Evolutionary conservation across 306 rosid species (phyloP).

Genomic region (Hylodesmum podocarpum): DNA sequence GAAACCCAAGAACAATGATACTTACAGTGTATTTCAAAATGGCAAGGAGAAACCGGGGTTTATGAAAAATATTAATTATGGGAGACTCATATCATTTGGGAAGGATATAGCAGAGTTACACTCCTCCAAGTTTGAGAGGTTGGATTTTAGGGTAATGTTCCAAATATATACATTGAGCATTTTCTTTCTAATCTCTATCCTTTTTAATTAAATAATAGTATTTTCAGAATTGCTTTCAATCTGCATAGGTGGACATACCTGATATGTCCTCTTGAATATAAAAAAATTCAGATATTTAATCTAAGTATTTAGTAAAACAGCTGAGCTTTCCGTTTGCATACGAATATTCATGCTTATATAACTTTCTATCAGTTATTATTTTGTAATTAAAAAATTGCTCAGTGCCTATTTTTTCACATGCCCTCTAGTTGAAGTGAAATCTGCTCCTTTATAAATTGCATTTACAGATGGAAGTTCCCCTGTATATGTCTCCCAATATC

Average conservation of each 20-base stretch:
- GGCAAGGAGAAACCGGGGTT: conserved; percentile 13
- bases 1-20: conserved; percentile 56
- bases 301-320: neutral
- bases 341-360: neutral
- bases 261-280: conserved; percentile 21
- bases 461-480: neutral
- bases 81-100: conserved; percentile 78
- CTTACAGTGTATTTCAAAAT: conserved; percentile 27
- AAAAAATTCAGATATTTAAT: neutral
- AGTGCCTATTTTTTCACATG: neutral
- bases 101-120: conserved; percentile 55
- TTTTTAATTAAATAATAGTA: neutral
- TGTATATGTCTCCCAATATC: neutral
- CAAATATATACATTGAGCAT: conserved; percentile 2
- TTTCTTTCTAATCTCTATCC: neutral
- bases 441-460: neutral
- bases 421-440: neutral
- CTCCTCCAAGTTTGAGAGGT: conserved; percentile 65
- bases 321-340: neutral
- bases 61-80: conserved; percentile 48
- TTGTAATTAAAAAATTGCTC: neutral
- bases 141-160: conserved; percentile 70
- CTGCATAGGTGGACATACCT: neutral
- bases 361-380: neutral
- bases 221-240: neutral